Percentiles rank a stretch among this genome's conserved stretches.
These are phyloP conservation scores for Hygrophoropsis aurantiaca DNA, from an alignment of 768 basidiomycete species.

Conservation along the genomic window DNA sequence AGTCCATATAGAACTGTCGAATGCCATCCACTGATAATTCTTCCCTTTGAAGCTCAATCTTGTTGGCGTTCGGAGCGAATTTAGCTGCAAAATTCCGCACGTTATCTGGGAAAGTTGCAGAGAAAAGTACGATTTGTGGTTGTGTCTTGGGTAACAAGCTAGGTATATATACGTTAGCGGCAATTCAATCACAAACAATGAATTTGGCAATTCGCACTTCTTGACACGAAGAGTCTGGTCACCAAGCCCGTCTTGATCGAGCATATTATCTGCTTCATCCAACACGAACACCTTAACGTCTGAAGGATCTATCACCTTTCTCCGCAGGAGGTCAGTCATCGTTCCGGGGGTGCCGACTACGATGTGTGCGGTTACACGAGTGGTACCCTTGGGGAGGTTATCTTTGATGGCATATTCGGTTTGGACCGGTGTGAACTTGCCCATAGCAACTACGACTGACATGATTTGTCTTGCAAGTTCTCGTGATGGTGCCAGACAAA, in stretches of 20 bases:
- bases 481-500: conserved; percentile 97
- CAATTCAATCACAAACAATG: not conserved
- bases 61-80: conserved; percentile 93
- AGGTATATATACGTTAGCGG: not conserved
- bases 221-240: conserved; percentile 94
- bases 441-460: conserved; percentile 91
- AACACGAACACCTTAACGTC: conserved; percentile 91
- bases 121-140: conserved; percentile 92
- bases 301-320: conserved; percentile 74
- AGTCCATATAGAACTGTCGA: conserved; percentile 98
- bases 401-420: conserved; percentile 97
- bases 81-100: conserved; percentile 90
- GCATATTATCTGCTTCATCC: conserved; percentile 99
- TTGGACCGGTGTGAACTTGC: conserved; percentile 90
- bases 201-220: conserved; percentile 60
- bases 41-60: conserved; percentile 92
- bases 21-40: conserved; percentile 94
- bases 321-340: conserved; percentile 81
- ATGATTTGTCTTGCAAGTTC: conserved; percentile 98
- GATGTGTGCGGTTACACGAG: conserved; percentile 79
- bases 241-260: conserved; percentile 90
- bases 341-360: conserved; percentile 97
- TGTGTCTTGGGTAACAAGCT: conserved; percentile 60
- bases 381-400: conserved; percentile 63
- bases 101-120: conserved; percentile 94